Evolutionary conservation across 495 filamentous ascomycete species (phyloP).

Genomic region (Aspergillus leporis): DNA sequence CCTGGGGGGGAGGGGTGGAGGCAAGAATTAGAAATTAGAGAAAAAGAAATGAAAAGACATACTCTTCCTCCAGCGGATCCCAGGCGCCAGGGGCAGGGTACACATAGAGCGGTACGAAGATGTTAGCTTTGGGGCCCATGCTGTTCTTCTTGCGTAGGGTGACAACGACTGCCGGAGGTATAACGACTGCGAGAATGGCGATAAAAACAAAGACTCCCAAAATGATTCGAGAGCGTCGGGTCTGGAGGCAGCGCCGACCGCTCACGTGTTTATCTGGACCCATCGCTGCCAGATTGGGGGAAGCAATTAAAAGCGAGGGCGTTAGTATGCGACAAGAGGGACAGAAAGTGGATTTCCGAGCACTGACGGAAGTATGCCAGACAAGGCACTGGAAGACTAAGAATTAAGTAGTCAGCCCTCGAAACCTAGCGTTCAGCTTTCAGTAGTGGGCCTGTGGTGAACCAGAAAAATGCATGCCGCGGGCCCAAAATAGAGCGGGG

Average conservation of each 20-base stretch:
- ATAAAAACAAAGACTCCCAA: constrained; percentile 28
- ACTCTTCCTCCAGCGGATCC: constrained; percentile 50
- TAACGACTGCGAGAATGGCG: constrained; percentile 36
- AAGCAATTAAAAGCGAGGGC: constrained; percentile 17
- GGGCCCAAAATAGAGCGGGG: constrained; percentile 31
- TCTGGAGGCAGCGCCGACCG: constrained; percentile 31
- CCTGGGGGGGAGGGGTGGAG: constrained; percentile 10
- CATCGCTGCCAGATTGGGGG: constrained; percentile 18
- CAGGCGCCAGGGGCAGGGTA: constrained; percentile 54
- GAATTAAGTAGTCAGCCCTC: constrained; percentile 25
- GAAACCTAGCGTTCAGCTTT: constrained; percentile 16
- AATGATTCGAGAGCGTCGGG: constrained; percentile 31
- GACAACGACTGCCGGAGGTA: constrained; percentile 37
- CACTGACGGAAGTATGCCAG: constrained; percentile 16
- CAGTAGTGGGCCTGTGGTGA: constrained; percentile 6
- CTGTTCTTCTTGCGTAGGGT: constrained; percentile 35
- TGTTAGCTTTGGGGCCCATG: constrained; percentile 45
- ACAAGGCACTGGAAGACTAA: constrained; percentile 17
- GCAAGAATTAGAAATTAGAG: neutral
- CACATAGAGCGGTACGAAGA: constrained; percentile 57
- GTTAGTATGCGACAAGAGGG: constrained; percentile 20
- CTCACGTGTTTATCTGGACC: constrained; percentile 41
- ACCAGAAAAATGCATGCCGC: constrained; percentile 12
- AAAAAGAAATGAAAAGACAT: constrained; percentile 28
- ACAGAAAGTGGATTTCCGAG: constrained; percentile 25